Percentiles rank a stretch among this genome's conserved stretches.
Evolutionary conservation across 2,329 filamentous ascomycete species (phyloP).

Genomic region (Botrytis hyacinthi): DNA sequence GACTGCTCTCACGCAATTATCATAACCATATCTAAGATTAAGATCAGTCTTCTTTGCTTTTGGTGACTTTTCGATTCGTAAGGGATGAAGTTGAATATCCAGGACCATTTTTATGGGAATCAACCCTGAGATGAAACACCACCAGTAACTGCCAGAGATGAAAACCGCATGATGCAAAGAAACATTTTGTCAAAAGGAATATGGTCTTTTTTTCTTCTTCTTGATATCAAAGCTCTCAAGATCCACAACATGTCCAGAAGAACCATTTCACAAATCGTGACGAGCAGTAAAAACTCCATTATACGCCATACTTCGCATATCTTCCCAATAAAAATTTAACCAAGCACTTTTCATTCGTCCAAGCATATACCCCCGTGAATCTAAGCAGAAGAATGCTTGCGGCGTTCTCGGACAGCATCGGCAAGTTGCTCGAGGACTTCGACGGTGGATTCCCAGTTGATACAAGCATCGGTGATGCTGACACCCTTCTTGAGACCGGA

Average conservation of each 20-base stretch:
- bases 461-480: slow-evolving; percentile 94
- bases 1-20: neutral
- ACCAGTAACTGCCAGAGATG: neutral
- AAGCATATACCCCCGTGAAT: neutral
- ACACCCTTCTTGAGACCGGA: slow-evolving; percentile 80
- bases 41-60: neutral
- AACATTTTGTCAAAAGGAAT: neutral
- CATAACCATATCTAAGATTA: neutral
- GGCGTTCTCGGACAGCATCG: slow-evolving; percentile 73
- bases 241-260: slow-evolving; percentile 7
- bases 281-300: slow-evolving; percentile 8
- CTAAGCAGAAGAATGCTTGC: slow-evolving; percentile 42
- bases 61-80: neutral
- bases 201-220: neutral
- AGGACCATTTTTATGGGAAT: neutral
- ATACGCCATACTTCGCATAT: slow-evolving; percentile 6
- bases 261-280: neutral
- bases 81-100: slow-evolving; percentile 6
- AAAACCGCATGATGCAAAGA: neutral
- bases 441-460: slow-evolving; percentile 85
- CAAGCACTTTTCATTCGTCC: neutral
- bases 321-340: neutral
- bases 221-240: neutral
- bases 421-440: slow-evolving; percentile 81
- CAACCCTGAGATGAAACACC: neutral